These are phyloP conservation scores for Yamadazyma olivae DNA, from an alignment of 805 yeast genomes.

Conservation along the genomic window DNA sequence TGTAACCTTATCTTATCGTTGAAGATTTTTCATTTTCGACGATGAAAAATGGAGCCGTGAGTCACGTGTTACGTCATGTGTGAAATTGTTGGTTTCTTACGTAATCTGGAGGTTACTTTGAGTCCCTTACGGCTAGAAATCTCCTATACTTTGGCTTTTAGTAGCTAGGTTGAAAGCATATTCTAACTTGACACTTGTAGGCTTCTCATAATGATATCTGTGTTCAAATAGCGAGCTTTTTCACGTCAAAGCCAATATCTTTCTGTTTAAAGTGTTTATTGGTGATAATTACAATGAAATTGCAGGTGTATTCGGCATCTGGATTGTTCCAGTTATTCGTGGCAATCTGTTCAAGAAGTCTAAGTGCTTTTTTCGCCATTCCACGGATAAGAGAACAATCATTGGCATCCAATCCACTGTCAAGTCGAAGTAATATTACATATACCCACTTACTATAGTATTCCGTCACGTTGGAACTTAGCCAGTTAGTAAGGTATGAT, in stretches of 20 bases:
- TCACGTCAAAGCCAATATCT: conserved; percentile 15
- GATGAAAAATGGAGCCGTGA: not conserved
- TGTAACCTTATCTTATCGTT: not conserved
- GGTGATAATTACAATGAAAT: conserved; percentile 29
- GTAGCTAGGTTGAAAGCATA: too few species aligned
- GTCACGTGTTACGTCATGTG: too few species aligned
- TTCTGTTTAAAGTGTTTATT: conserved; percentile 33
- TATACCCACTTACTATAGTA: conserved; percentile 36
- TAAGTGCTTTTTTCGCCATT: conserved; percentile 34
- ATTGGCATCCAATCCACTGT: conserved; percentile 27
- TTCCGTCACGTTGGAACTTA: conserved; percentile 25
- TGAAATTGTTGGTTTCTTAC: too few species aligned
- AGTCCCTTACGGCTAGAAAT: too few species aligned
- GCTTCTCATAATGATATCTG: too few species aligned
- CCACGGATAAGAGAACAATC: conserved; percentile 34
- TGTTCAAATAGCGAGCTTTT: not conserved
- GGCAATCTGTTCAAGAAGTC: too few species aligned
- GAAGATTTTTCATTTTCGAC: not conserved
- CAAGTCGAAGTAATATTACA: conserved; percentile 31
- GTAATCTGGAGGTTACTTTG: too few species aligned
- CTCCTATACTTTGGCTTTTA: too few species aligned
- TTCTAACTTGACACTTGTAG: too few species aligned
- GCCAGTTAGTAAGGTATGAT: conserved; percentile 35
- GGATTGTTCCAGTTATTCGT: conserved; percentile 6
- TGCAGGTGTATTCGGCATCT: conserved; percentile 9